Evolutionary conservation across 441 rosid species (phyloP), one percentile per base, ranked within the genome.

Genomic region (Codiaeum variegatum): DNA sequence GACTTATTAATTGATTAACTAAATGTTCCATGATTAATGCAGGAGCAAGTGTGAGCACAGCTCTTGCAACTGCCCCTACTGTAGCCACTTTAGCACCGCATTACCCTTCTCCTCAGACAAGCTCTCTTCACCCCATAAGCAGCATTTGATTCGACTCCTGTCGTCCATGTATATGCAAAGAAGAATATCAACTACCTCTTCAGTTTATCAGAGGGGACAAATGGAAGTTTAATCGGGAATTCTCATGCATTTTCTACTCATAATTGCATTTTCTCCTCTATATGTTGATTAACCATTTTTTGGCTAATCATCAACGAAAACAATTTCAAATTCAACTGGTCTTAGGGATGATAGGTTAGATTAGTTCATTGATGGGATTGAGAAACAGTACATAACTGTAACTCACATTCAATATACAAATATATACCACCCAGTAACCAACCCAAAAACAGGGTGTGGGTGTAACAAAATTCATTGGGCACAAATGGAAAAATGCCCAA

Each of bases 51-150:
- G 34, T 28, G 15, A 64, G 64, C 31, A 64, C 64, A 34, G 18
- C 49, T 61, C 58, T 71, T 71, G 69, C 40, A 7, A 38, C 42
- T 7, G 55, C 63, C 42, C 70, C 76, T 51, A 40, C 54, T 51
- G 75, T 26, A 9, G 38, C 59, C 44, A 21, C 47, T 5, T 46
- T 62, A 38, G 42, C 70, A 54, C 56, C 70, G 0, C 42, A 12
- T 44, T 66, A 44, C 58, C 65, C 63, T 66, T n/a, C 70, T 73
- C 55, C 58, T 66, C 64, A 73, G 55, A 44, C 71, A 51, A 70
- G 59, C 42, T 26, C 56, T 10, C 55, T 70, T 1, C 56, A 40
- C 15, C 66, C 56, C 29, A 72, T 72, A 21, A 72, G 23, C 62
- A 72, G 67, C 60, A 52, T 72, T 72, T 72, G 56, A 71, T n/a